Evolutionary conservation across 352 stramenopile species (phyloP), one percentile per base, ranked within the genome.

Genomic region (Pilasporangium apinafurcum): DNA sequence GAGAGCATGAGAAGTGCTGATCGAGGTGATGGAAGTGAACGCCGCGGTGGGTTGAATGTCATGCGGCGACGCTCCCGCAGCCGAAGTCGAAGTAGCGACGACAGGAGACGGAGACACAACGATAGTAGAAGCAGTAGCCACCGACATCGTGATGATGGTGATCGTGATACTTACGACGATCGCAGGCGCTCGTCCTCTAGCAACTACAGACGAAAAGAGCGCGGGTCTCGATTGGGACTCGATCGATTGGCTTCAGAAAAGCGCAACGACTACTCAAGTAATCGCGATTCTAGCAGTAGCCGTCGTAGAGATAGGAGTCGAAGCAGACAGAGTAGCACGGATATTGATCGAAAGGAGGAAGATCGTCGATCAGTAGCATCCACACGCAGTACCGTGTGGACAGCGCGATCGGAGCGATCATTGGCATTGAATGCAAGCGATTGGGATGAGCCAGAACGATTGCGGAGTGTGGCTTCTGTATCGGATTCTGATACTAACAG

Each of bases 361-460:
- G 43, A 49, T 17, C 40, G 51, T 3, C 37, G 3, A 1, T 65
- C 56, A 1, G 31, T 44, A 14, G 36, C 46, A 24, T 49, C 38
- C 21, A 51, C 56, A 41, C 17, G 25, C 29, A 62, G 51, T 14
- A 53, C 51, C 12, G 24, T 45, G 26, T n/a, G n/a, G n/a, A 49
- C 44, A 5, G 56, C 59, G 28, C 60, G 61, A 5, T 65, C 56
- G 4, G 53, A 83, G 33, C 44, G 54, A 8, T 41, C 57, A 9
- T 29, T 51, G 30, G 52, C 54, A 21, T 57, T 93, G 2, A 63
- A 78, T 35, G 35, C 54, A 31, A 86, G 65, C 51, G 82, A 93
- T 28, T 93, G 82, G 82, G 82, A 91, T 44, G 62, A 68, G 18
- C 76, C 78, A 2, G 82, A 93, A 44, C 68, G 53, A 13, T 59